phyloP scores from a whole-genome alignment of 495 filamentous ascomycete species.

The Aspergillus biplanus region DNA sequence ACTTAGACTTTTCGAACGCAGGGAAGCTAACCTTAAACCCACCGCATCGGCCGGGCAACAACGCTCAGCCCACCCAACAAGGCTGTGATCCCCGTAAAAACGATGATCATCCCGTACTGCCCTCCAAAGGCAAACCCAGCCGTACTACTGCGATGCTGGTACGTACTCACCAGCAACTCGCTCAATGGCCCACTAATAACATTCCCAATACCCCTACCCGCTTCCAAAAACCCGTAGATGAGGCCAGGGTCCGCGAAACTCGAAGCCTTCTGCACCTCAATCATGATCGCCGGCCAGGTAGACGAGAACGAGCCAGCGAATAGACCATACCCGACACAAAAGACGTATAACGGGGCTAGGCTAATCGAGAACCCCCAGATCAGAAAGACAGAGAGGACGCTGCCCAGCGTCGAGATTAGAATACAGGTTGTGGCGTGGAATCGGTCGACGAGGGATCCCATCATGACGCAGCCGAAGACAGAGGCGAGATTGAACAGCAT shows the following conservation, averaged over 20 bases:
- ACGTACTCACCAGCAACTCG: conserved; percentile 46
- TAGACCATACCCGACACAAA: conserved; percentile 63
- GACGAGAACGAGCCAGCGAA: conserved; percentile 58
- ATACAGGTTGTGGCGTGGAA: conserved; percentile 57
- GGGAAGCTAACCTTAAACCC: no score
- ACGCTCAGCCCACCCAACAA: conserved; percentile 20
- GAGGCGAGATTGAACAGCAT: conserved; percentile 52
- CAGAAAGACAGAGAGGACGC: conserved; percentile 56
- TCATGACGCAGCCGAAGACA: conserved; percentile 53
- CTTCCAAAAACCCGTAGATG: conserved; percentile 56
- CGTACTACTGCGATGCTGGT: conserved; percentile 13
- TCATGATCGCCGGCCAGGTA: conserved; percentile 59
- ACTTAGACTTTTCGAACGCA: no score
- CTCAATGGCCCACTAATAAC: conserved; percentile 59
- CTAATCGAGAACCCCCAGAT: conserved; percentile 61
- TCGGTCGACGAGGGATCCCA: conserved; percentile 58
- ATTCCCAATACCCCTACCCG: conserved; percentile 62
- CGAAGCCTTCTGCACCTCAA: conserved; percentile 41
- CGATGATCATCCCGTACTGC: conserved; percentile 38
- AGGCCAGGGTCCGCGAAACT: conserved; percentile 47
- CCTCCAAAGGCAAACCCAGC: conserved; percentile 36
- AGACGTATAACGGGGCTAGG: conserved; percentile 55
- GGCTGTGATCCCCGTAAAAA: conserved; percentile 44
- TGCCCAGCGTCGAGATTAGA: conserved; percentile 53
- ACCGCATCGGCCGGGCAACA: no score